Base-by-base conservation (phyloP, 306 rosid genomes). In the Sphenostylis stenocarpa region DNA sequence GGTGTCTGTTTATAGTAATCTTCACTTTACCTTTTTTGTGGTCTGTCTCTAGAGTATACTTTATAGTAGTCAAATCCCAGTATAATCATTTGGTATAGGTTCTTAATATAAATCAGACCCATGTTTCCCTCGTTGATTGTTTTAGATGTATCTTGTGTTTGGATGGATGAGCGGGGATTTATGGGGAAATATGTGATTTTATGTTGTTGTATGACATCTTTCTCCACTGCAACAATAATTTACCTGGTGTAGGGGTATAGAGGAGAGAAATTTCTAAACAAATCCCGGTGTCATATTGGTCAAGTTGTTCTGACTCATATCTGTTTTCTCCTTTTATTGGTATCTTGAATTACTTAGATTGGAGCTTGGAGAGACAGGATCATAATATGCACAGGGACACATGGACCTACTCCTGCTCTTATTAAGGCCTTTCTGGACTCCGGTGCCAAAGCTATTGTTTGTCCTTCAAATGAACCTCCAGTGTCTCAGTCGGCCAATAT, bases 321-420 rank as follows among this genome's bases (percentile, higher is more conserved):
- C 34, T 58, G 43, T 58, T 82, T 6, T 67, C 49, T 20, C 62
- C 79, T 80, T 53, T n/a, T 49, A 14, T 75, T 57, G 55, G 65
- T 73, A 31, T 83, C 29, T 82, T 84, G 67, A 57, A 76, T 83
- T 63, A 79, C 53, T 60, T 67, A 96, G 99, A 96, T 89, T 84
- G 99, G 99, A 89, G 98, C 97, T 76, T 96, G 98, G 99, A 90
- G 96, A 88, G 98, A 96, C 84, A 87, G 97, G 82, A 96, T 96
- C 73, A 91, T 96, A 71, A 73, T 92, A 72, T 91, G 96, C 88
- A 88, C 98, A 0, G 98, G 99, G 68, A 88, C 91, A 14, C 72
- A 80, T 76, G 99, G 99, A 73, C 99, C 91, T 41, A 85, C 88
- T 23, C 81, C 91, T 58, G 69, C 93, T 57, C 82, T 96, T 81